phyloP scores from a whole-genome alignment of 2,329 filamentous ascomycete genomes.

The Hypoxylon sp. region DNA sequence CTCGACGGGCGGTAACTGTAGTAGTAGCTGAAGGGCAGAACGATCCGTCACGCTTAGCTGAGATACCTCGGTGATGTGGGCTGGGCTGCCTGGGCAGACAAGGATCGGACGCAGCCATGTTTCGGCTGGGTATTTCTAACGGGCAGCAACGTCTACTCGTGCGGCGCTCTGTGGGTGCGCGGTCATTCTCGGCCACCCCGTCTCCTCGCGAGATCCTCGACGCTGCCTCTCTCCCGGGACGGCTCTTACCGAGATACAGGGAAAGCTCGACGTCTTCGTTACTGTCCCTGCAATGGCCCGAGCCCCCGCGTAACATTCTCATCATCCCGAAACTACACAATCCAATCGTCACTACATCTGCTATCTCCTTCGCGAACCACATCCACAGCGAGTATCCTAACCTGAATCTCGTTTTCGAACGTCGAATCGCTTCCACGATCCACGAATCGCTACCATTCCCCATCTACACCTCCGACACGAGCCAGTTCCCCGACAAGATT shows the following conservation, averaged over 20 bases:
- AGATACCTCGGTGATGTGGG: not conserved
- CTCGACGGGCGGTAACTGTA: not conserved
- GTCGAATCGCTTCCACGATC: slow-evolving; percentile 73
- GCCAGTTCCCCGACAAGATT: slow-evolving; percentile 76
- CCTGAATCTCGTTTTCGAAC: slow-evolving; percentile 84
- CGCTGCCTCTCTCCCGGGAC: slow-evolving; percentile 58
- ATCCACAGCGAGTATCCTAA: slow-evolving; percentile 80
- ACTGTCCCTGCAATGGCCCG: slow-evolving; percentile 62
- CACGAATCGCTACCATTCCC: slow-evolving; percentile 77
- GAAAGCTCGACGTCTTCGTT: slow-evolving; percentile 64
- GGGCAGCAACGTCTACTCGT: not conserved
- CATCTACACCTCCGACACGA: slow-evolving; percentile 66
- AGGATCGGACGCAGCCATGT: slow-evolving; percentile 12
- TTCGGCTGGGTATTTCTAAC: slow-evolving; percentile 2
- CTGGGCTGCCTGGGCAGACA: not conserved
- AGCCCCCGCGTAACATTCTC: slow-evolving; percentile 63
- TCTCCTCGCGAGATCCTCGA: slow-evolving; percentile 58
- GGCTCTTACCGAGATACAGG: slow-evolving; percentile 70
- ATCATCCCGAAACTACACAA: slow-evolving; percentile 67
- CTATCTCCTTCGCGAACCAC: slow-evolving; percentile 70
- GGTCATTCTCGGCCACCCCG: slow-evolving; percentile 59
- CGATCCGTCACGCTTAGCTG: not conserved
- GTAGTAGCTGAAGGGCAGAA: not conserved
- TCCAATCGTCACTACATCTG: slow-evolving; percentile 60
- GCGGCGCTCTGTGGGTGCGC: slow-evolving; percentile 24